Percentiles rank a stretch among this genome's conserved stretches.
These are phyloP conservation scores for Aspergillus kassunensis DNA, from an alignment of 495 filamentous ascomycete genomes.

Conservation along the genomic window DNA sequence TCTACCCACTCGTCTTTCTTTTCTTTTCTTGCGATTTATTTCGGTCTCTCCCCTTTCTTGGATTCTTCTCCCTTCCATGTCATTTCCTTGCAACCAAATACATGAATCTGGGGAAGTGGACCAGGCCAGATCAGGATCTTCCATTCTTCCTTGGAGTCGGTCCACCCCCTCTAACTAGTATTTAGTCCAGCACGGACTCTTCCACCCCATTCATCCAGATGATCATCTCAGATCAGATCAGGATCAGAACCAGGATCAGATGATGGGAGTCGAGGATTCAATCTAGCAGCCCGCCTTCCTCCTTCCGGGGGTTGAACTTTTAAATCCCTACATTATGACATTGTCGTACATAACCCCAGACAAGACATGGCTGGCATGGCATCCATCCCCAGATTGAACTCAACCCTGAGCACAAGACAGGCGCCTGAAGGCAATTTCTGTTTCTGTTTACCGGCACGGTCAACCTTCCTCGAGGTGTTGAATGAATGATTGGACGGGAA, in stretches of 20 bases:
- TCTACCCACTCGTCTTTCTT: background rate
- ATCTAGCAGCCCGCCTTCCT: too few species aligned
- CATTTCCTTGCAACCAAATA: too few species aligned
- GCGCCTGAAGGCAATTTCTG: background rate
- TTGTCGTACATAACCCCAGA: background rate
- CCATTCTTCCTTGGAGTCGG: slow-evolving; percentile 6
- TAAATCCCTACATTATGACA: too few species aligned
- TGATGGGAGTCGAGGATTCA: background rate
- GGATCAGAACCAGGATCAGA: background rate
- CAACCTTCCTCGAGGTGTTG: background rate
- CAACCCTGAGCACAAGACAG: background rate
- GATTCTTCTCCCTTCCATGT: too few species aligned
- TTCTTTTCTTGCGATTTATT: background rate
- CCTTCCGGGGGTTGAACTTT: too few species aligned
- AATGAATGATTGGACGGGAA: slow-evolving; percentile 8
- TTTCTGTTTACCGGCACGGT: slow-evolving; percentile 4
- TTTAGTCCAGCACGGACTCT: slow-evolving; percentile 34
- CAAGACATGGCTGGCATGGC: background rate
- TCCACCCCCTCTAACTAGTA: too few species aligned
- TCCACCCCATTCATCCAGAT: slow-evolving; percentile 8
- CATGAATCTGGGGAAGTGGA: slow-evolving; percentile 44
- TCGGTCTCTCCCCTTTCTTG: background rate
- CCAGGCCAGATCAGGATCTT: slow-evolving; percentile 25
- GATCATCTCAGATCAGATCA: slow-evolving; percentile 2
- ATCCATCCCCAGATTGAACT: background rate